Conservation (phyloP, 352 stramenopile genomes). For the Globisporangium rhizosaccharum region DNA sequence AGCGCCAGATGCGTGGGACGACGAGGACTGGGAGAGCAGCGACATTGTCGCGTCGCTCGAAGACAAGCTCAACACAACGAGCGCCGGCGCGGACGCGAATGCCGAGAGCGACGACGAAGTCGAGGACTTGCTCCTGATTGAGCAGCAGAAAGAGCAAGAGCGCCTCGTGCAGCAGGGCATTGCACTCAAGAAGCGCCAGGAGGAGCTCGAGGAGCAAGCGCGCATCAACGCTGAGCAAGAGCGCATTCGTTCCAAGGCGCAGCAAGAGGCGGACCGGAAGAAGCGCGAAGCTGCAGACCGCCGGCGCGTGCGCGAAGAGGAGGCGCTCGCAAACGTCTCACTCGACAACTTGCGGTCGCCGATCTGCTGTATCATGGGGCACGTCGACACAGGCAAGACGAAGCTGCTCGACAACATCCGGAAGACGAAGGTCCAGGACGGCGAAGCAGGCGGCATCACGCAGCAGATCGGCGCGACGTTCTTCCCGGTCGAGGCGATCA, state of each 20-base stretch:
- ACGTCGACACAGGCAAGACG: slow-evolving; percentile 98
- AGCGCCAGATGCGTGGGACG: slow-evolving; percentile 75
- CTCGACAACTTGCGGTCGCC: slow-evolving; percentile 95
- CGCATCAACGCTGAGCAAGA: slow-evolving; percentile 53
- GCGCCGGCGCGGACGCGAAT: slow-evolving; percentile 13
- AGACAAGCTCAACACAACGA: slow-evolving; percentile 66
- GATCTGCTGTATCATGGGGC: slow-evolving; percentile 99
- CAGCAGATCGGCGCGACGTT: slow-evolving; percentile 97
- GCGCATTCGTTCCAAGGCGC: slow-evolving; percentile 76
- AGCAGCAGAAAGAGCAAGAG: slow-evolving; percentile 94
- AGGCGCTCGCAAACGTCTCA: slow-evolving; percentile 82
- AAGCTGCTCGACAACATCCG: slow-evolving; percentile 99
- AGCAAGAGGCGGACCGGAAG: slow-evolving; percentile 79
- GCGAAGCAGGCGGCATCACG: slow-evolving; percentile 95
- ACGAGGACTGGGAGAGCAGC: slow-evolving; percentile 79
- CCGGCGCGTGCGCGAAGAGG: slow-evolving; percentile 62
- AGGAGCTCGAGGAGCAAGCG: slow-evolving; percentile 75
- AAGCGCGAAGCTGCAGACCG: slow-evolving; percentile 74
- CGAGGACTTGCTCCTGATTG: slow-evolving; percentile 92
- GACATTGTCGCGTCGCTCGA: slow-evolving; percentile 74
- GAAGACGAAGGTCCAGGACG: slow-evolving; percentile 97
- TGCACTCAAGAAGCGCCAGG: slow-evolving; percentile 93
- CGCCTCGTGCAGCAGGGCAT: slow-evolving; percentile 87
- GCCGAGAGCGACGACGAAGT: slow-evolving; percentile 74
- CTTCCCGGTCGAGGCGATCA: slow-evolving; percentile 91